A percentile compares a stretch with the other conserved stretches of the same genome.
These are phyloP conservation scores for Elaeagnus macrophylla DNA, from an alignment of 306 rosid genomes.

Conservation along the genomic window DNA sequence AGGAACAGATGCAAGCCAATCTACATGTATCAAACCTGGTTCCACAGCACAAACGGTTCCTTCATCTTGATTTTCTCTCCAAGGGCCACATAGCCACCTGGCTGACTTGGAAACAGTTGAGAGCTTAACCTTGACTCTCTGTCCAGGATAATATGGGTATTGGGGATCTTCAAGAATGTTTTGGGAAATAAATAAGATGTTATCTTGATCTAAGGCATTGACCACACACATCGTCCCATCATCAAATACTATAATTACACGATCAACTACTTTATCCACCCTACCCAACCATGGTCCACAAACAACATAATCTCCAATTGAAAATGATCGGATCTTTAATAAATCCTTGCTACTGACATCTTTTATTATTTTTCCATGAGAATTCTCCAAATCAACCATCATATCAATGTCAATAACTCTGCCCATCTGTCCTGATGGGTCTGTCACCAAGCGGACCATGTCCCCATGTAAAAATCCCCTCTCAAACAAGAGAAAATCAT, in stretches of 20 bases:
- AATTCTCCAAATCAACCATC: slow-evolving; percentile 68
- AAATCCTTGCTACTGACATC: slow-evolving; percentile 58
- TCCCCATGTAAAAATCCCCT: slow-evolving; percentile 73
- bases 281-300: slow-evolving; percentile 85
- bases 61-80: slow-evolving; percentile 65
- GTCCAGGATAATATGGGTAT: slow-evolving; percentile 91
- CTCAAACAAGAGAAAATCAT: slow-evolving; percentile 85
- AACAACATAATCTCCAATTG: slow-evolving; percentile 67
- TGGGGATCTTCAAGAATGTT: slow-evolving; percentile 72
- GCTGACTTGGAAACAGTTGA: slow-evolving; percentile 55
- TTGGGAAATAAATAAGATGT: slow-evolving; percentile 47
- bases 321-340: slow-evolving; percentile 62
- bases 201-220: slow-evolving; percentile 49
- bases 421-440: slow-evolving; percentile 89
- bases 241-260: slow-evolving; percentile 56
- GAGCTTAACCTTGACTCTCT: slow-evolving; percentile 63
- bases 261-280: slow-evolving; percentile 65
- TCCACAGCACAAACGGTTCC: slow-evolving; percentile 78
- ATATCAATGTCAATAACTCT: slow-evolving; percentile 53
- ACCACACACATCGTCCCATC: slow-evolving; percentile 67
- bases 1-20: slow-evolving; percentile 64
- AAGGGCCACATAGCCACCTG: slow-evolving; percentile 64
- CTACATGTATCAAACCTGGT: slow-evolving; percentile 65
- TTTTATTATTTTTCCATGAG: slow-evolving; percentile 50
- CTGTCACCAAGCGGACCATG: slow-evolving; percentile 48